Evolutionary conservation across 1,139 yeast species (phyloP), one percentile per base, ranked within the genome.

Genomic region (Oligophagozyma castellii): DNA sequence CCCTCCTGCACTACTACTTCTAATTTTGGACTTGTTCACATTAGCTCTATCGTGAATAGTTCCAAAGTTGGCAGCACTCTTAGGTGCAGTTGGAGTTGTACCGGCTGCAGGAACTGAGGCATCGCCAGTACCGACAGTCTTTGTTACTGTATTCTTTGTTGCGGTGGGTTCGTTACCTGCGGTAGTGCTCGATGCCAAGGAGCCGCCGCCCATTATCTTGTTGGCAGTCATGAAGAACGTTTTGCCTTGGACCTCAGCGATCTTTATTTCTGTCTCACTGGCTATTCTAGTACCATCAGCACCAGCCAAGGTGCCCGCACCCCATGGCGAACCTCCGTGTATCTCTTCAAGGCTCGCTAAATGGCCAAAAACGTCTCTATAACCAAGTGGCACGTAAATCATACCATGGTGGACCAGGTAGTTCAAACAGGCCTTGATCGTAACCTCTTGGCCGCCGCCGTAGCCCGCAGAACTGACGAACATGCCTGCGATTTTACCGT

Each of bases 301-400:
- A 38, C 70, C 77, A 23, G 83, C 78, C 40, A 64, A 58, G 24
- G 75, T 59, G 42, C 79, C 79, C 24, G 80, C 73, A 55, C 83
- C 83, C 77, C 80, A 76, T 28, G 86, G 67, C 25, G 80, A 70
- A 35, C 72, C 73, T 44, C 84, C 86, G 48, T 73, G 83, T 29
- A 70, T 64, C 56, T 72, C 78, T 19, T 61, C 64, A 29, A 74
- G 48, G 49, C 61, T 62, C 28, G 75, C 55, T 38, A 70, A 54
- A 43, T 63, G 64, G 16, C 66, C 64, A 54, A 65, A 65, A 16
- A 64, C 58, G 32, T 58, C 49, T 35, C 59, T 63, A 53, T 70
- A 72, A 35, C 79, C 79, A 35, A 73, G 60, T 34, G 79, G 78
- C 28, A 73, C 67, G 44, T 51, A 72, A 35, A 67, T 61, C 48